Base-by-base conservation (phyloP, 2,329 filamentous ascomycete genomes). In the Apiospora malaysiana region DNA sequence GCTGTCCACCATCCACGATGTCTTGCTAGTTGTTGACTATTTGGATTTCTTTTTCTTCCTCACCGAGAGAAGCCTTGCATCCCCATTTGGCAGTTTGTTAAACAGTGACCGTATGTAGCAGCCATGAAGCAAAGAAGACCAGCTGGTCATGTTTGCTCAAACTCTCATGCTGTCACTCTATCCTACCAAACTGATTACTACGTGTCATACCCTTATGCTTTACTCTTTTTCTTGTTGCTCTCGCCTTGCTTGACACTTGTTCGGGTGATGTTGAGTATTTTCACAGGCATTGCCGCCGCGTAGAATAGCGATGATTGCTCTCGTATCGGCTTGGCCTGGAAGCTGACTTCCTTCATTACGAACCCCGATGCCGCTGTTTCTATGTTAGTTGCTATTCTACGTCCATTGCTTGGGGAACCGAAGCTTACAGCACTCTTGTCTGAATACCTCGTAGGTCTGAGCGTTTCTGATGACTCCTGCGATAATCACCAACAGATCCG, bases 401-500 rank as follows among this genome's bases (percentile, higher is more conserved):
- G 9, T 37, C 8, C 32, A 32, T 32, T 8, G 12, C 5, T 8
- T 14, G 27, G 2, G 12, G 1, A 32, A 10, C 27, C 18, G 4
- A n/a, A 5, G 84, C 89, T 77, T 81, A 91, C 90, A 80, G 79
- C 89, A 91, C 70, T 85, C 86, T 70, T 85, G 80, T 74, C 85
- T 77, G 76, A 92, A 91, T 37, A 83, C 81, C 74, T 87, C 83
- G 78, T 91, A 91, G 0, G 90, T 92, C 69, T 89, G 82, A 70
- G 86, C 82, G 71, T 91, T 92, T 70, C 90, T 86, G 69, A 92
- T 83, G 0, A 89, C 89, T 18, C 88, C 87, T 3, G 92, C 88
- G 71, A 95, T 90, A 59, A 94, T 82, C 46, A 93, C 87, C 65
- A 87, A 82, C 16, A 90, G 82, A 0, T 77, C 76, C 2, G 89